Evolutionary conservation across 116 monocot species (phyloP), one percentile per base, ranked within the genome.

Genomic region (Posidonia oceanica): DNA sequence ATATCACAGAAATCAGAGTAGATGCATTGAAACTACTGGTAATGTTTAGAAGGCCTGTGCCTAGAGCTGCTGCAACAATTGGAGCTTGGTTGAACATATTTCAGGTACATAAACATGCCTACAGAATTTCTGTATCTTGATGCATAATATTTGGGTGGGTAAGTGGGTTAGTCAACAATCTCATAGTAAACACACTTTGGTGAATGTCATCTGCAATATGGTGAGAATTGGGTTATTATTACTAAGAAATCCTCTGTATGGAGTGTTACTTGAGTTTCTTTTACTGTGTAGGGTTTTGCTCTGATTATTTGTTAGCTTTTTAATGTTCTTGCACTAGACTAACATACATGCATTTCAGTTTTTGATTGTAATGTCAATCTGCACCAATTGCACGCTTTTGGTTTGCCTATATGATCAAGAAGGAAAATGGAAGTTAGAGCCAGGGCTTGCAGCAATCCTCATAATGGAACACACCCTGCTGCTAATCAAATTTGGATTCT

Each of bases 81-180:
- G 90, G 90, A 71, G 90, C 94, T 69, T 94, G 90, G 94, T 65
- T 83, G 70, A 90, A 94, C 75, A 94, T 94, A 69, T 94, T 94
- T 73, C 94, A 94, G 87, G 94, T 90, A 56, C 7, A 57, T 18
- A 48, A 10, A 48, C 48, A 10, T 48, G 48, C 12, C 48, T 48
- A 12, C 0, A 48, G 48, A 48, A 48, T 48, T 48, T 48, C 48
- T 12, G 7, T 10, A 48, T 48, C 48, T 48, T 12, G 12, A 10
- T 10, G 8, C 7, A 48, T 12, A 7, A 48, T 48, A 48, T 48
- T 10, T 48, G 6, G 12, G 7, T 48, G 48, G 48, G 12, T 48
- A 48, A 12, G 11, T 48, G 12, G 12, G 12, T 48, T 48, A 12
- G 48, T 48, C 48, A 10, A 12, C 8, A 48, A 48, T 48, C 12